Evolutionary conservation across 148 eudicot species (phyloP).

Genomic region (Spergularia marina): DNA sequence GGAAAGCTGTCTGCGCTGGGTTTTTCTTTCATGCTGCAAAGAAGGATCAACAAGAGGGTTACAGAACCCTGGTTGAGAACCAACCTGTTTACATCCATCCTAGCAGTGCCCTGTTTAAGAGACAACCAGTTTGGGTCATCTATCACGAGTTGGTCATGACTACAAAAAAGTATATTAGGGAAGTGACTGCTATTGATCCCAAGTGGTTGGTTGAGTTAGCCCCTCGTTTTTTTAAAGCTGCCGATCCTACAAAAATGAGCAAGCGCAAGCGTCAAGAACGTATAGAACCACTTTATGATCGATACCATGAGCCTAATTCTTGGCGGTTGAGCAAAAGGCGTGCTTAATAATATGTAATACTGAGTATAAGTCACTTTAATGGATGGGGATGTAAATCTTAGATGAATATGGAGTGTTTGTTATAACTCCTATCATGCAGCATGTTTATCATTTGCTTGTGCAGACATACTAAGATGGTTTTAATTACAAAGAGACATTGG

Average conservation of each 20-base stretch:
- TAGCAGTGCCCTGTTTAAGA: conserved; percentile 89
- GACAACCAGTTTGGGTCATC: conserved; percentile 95
- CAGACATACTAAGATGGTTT: no score
- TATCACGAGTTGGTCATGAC: conserved; percentile 98
- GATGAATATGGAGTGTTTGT: no score
- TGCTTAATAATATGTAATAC: conserved; percentile 32
- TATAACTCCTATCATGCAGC: no score
- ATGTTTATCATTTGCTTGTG: no score
- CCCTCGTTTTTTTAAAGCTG: conserved; percentile 80
- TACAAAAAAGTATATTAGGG: conserved; percentile 93
- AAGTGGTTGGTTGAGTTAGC: conserved; percentile 92
- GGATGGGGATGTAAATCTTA: no score
- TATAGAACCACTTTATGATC: conserved; percentile 86
- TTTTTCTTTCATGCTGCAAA: conserved; percentile 89
- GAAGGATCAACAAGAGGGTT: conserved; percentile 94
- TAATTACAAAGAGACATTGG: no score
- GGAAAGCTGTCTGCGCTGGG: conserved; percentile 80
- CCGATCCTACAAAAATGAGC: conserved; percentile 92
- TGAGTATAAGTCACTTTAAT: no score
- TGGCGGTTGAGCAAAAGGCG: conserved; percentile 95
- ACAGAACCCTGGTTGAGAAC: conserved; percentile 81
- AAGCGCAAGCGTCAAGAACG: conserved; percentile 96
- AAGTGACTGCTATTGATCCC: conserved; percentile 74
- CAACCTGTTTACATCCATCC: conserved; percentile 95
- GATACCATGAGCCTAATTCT: conserved; percentile 94